Base-by-base conservation (phyloP, 2,329 filamentous ascomycete species). In the Dothideomycetes sp. region DNA sequence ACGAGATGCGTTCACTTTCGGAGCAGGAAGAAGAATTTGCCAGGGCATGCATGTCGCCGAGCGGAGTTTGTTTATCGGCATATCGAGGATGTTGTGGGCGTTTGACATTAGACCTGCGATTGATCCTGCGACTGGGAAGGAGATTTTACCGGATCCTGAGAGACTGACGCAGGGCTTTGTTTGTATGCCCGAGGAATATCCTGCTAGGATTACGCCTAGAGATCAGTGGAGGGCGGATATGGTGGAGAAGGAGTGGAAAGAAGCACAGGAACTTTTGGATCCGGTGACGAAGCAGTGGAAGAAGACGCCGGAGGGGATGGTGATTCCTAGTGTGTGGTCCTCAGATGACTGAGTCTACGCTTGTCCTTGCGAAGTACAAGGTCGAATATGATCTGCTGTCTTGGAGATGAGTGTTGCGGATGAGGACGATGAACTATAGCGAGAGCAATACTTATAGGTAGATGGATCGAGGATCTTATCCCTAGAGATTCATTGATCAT, bases 21-120 rank as follows among this genome's bases (percentile, higher is more conserved):
- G 74, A 13, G 69, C 68, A 9, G 74, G 74, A 1, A 62, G 74
- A 4, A 63, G 75, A 17, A 65, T 77, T 28, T 80, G 76, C 52
- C 73, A 69, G 3, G 76, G 75, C 0, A 70, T 73, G 20, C 69
- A 75, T 38, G 60, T 78, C 3, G 71, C 70, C 0, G 67, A 71
- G 45, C 64, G 65, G 5, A 64, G 60, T 9, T 48, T 74, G 12
- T 71, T 69, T 48, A 56, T 74, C 10, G 63, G 54, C 10, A 64
- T 73, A 22, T 61, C 69, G 4, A 60, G 68, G 3, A 58, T 74
- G 19, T 51, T 72, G 23, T 73, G 70, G 67, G 65, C 61, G 1
- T 72, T 49, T 34, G 48, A 54, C 12, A 43, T 47, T 12, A 30
- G 13, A 5, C 28, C 45, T 9, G 43, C 53, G 1, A 47, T 49